These are phyloP conservation scores for Pochonia chlamydosporia DNA, from an alignment of 2,329 filamentous ascomycete genomes.

Conservation along the genomic window DNA sequence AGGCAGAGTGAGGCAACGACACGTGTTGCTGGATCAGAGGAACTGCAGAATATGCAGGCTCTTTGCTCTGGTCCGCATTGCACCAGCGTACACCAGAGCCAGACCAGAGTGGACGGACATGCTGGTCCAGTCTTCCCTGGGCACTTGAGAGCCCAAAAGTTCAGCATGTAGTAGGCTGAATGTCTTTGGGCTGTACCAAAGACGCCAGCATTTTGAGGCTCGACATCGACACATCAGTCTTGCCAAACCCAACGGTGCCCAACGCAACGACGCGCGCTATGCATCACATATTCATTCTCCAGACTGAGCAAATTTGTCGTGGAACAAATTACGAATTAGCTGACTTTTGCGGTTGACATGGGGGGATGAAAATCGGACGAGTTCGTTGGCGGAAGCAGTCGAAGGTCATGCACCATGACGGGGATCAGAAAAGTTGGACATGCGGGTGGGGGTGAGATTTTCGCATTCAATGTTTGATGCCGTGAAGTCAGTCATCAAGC, in stretches of 20 bases:
- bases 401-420: conserved; percentile 3
- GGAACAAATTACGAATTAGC: background rate
- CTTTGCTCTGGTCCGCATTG: background rate
- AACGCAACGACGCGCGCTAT: conserved; percentile 3
- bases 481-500: no score
- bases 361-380: background rate
- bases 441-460: background rate
- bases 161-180: background rate
- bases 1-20: conserved; percentile 6
- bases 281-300: background rate
- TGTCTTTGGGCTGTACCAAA: background rate
- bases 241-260: conserved; percentile 8
- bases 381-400: conserved; percentile 1
- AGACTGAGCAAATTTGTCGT: background rate
- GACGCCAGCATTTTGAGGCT: background rate
- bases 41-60: conserved; percentile 1
- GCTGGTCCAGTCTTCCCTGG: background rate
- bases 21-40: conserved; percentile 5
- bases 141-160: background rate
- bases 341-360: background rate
- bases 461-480: background rate
- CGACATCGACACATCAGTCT: background rate
- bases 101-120: background rate
- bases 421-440: background rate
- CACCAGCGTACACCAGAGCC: no score